phyloP scores from a whole-genome alignment of 2,329 filamentous ascomycete genomes.

The Dactylellina drechsleri region DNA sequence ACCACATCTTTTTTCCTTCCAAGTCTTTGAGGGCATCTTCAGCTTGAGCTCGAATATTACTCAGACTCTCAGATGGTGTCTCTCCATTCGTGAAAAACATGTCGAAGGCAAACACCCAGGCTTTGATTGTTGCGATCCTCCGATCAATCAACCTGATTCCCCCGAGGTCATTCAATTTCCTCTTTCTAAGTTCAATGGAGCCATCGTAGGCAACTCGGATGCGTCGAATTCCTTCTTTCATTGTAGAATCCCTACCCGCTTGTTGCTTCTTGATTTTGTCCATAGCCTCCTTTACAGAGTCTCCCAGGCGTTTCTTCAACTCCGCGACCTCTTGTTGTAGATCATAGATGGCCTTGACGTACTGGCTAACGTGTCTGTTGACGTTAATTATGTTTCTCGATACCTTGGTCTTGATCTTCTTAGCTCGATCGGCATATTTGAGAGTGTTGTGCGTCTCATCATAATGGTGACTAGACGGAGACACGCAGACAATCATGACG shows the following conservation, averaged over 20 bases:
- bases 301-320: constrained; percentile 89
- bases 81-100: constrained; percentile 74
- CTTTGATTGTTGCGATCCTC: constrained; percentile 83
- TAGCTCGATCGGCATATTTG: constrained; percentile 95
- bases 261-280: constrained; percentile 89
- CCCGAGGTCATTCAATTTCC: constrained; percentile 81
- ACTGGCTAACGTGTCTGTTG: constrained; percentile 98
- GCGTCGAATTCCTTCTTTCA: constrained; percentile 80
- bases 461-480: constrained; percentile 93
- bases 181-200: constrained; percentile 77
- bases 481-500: constrained; percentile 99
- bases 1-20: constrained; percentile 88
- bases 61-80: constrained; percentile 72
- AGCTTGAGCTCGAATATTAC: constrained; percentile 84
- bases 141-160: constrained; percentile 83
- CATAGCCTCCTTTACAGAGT: constrained; percentile 82
- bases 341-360: constrained; percentile 98
- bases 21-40: constrained; percentile 88
- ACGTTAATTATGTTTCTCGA: constrained; percentile 99
- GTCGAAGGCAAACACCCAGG: constrained; percentile 94
- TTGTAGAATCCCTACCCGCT: constrained; percentile 80
- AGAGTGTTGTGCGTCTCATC: constrained; percentile 98
- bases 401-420: constrained; percentile 99
- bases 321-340: constrained; percentile 98
- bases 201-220: constrained; percentile 87